These are phyloP conservation scores for Mayamaea pseudoterrestris DNA, from an alignment of 108 stramenopile species.

Conservation along the genomic window DNA sequence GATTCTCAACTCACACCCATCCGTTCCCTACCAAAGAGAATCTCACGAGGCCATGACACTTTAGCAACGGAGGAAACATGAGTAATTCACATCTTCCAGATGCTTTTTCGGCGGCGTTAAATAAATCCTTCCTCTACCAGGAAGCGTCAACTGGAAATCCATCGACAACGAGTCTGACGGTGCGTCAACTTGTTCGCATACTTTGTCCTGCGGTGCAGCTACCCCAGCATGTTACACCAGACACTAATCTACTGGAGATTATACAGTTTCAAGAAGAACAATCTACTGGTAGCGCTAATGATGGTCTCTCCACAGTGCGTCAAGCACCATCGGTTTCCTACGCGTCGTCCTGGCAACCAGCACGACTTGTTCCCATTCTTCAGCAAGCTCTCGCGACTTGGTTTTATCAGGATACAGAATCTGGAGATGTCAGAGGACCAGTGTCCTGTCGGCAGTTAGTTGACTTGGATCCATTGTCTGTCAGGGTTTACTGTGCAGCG, in stretches of 20 bases:
- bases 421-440: conserved; percentile 20
- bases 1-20: too few species aligned
- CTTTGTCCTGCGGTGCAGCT: conserved; percentile 23
- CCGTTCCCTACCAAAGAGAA: too few species aligned
- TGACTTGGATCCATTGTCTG: conserved; percentile 3
- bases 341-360: conserved; percentile 29
- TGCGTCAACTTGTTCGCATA: conserved; percentile 48
- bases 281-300: too few species aligned
- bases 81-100: too few species aligned
- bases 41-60: too few species aligned
- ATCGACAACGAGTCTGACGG: conserved; percentile 28
- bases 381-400: conserved; percentile 33
- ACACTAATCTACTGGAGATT: conserved; percentile 2
- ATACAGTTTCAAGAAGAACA: conserved; percentile 12
- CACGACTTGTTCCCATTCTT: conserved; percentile 25
- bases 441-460: conserved; percentile 34
- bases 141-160: conserved; percentile 44
- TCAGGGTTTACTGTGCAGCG: conserved; percentile 11
- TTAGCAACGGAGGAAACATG: too few species aligned
- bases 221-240: conserved; percentile 10
- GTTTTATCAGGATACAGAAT: conserved; percentile 31
- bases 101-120: too few species aligned
- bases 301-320: too few species aligned
- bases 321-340: too few species aligned
- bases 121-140: conserved; percentile 34